phyloP scores from a whole-genome alignment of 768 basidiomycete species.

The Hygrocybe punicea region DNA sequence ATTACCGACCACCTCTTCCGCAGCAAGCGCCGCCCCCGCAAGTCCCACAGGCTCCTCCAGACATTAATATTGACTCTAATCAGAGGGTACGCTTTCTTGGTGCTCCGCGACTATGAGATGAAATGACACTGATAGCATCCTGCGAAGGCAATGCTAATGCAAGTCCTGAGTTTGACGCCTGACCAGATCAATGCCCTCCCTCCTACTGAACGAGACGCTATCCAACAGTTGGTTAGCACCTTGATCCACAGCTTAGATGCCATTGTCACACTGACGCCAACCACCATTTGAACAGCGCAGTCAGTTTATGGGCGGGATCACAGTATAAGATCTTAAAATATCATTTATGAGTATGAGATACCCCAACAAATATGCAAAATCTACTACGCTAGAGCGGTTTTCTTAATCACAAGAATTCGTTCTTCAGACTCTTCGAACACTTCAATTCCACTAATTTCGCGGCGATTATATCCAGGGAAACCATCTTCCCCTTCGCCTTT shows the following conservation, averaged over 20 bases:
- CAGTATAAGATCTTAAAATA: not conserved
- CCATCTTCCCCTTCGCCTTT: constrained; percentile 75
- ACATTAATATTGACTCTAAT: constrained; percentile 45
- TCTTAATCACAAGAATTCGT: constrained; percentile 38
- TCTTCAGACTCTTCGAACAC: constrained; percentile 40
- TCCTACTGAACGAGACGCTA: constrained; percentile 71
- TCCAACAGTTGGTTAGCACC: constrained; percentile 66
- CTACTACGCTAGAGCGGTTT: not conserved
- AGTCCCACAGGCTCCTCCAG: constrained; percentile 45
- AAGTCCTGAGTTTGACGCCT: constrained; percentile 75
- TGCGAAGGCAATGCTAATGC: constrained; percentile 72
- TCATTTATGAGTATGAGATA: not conserved
- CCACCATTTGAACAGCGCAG: constrained; percentile 29
- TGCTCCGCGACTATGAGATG: constrained; percentile 4
- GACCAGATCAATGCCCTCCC: constrained; percentile 83
- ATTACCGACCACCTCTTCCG: constrained; percentile 27
- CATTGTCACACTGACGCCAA: not conserved
- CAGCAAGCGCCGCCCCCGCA: constrained; percentile 31
- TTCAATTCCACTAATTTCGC: constrained; percentile 73
- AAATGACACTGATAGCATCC: constrained; percentile 13
- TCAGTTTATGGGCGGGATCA: constrained; percentile 34
- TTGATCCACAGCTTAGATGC: not conserved
- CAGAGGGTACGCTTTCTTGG: constrained; percentile 10
- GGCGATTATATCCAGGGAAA: constrained; percentile 66
- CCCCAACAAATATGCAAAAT: not conserved